Conservation (phyloP, 179 eudicot species). For the Gypsophila paniculata region DNA sequence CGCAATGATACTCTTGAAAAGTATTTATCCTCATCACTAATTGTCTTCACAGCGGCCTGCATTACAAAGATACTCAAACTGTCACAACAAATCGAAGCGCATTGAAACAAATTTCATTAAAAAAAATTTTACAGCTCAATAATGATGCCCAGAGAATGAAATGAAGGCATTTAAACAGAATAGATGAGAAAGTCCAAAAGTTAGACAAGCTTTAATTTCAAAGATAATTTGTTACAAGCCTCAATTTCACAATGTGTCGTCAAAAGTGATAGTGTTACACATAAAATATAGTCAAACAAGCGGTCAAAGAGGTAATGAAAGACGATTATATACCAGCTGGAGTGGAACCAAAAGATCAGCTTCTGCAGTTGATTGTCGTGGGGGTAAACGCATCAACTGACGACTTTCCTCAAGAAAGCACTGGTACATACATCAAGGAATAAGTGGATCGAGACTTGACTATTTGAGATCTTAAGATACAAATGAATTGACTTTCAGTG, state of each 20-base stretch:
- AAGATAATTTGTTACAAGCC: neutral
- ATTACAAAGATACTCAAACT: constrained; percentile 25
- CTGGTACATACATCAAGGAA: constrained; percentile 34
- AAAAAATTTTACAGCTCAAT: neutral
- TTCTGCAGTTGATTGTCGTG: constrained; percentile 97
- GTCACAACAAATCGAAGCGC: constrained; percentile 5
- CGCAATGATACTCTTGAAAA: constrained; percentile 83
- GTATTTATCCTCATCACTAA: constrained; percentile 84
- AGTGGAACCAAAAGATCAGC: constrained; percentile 99
- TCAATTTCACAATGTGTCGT: neutral
- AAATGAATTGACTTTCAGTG: neutral
- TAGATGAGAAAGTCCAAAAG: neutral
- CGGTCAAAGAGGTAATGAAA: neutral
- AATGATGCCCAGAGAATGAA: neutral
- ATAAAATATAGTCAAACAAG: neutral
- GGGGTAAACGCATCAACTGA: constrained; percentile 88
- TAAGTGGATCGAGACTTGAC: constrained; percentile 3
- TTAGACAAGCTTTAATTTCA: neutral
- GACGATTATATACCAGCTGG: constrained; percentile 60
- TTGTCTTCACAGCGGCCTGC: constrained; percentile 95
- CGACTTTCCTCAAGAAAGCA: constrained; percentile 96
- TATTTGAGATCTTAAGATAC: neutral
- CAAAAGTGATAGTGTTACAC: constrained; percentile 14
- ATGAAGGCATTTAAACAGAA: neutral
- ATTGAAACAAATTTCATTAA: constrained; percentile 13